phyloP scores from a whole-genome alignment of 768 basidiomycete species.

The Lanmaoa pseudosensibilis region DNA sequence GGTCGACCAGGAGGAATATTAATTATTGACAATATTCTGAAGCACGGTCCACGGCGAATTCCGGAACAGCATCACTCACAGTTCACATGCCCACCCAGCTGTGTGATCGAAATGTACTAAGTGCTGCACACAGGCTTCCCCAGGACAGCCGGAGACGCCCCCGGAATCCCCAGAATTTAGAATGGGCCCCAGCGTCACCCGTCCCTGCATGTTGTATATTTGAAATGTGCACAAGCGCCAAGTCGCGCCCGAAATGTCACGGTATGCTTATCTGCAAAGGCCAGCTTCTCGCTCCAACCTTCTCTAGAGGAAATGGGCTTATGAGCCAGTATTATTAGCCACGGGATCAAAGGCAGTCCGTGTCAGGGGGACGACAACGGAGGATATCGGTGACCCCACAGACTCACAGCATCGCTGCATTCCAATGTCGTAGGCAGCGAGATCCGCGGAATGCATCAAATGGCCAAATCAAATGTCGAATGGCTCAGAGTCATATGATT shows the following conservation, averaged over 20 bases:
- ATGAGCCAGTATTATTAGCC: conserved; percentile 8
- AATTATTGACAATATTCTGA: too few relatives aligned
- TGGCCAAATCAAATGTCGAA: conserved; percentile 11
- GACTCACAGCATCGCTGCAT: conserved; percentile 10
- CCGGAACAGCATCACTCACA: conserved; percentile 8
- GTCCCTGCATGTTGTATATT: background rate
- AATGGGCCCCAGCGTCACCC: background rate
- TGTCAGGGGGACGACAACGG: background rate
- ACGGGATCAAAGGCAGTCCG: conserved; percentile 11
- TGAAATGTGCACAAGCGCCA: background rate
- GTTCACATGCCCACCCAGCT: background rate
- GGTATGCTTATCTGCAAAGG: conserved; percentile 7
- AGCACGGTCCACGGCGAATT: conserved; percentile 15
- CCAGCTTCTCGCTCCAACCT: background rate
- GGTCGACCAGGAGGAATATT: too few relatives aligned
- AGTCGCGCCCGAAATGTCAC: background rate
- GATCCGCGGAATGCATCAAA: conserved; percentile 21
- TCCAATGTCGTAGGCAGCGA: conserved; percentile 3
- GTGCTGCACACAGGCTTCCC: background rate
- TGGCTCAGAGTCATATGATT: background rate
- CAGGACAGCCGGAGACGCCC: conserved; percentile 5
- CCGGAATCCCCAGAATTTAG: conserved; percentile 1
- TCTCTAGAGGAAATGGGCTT: background rate
- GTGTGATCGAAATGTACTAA: background rate
- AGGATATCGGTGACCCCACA: conserved; percentile 9